A percentile compares a stretch with the other conserved stretches of the same genome.
phyloP scores from a whole-genome alignment of 2,329 filamentous ascomycete species.

The Botryotinia narcissicola region DNA sequence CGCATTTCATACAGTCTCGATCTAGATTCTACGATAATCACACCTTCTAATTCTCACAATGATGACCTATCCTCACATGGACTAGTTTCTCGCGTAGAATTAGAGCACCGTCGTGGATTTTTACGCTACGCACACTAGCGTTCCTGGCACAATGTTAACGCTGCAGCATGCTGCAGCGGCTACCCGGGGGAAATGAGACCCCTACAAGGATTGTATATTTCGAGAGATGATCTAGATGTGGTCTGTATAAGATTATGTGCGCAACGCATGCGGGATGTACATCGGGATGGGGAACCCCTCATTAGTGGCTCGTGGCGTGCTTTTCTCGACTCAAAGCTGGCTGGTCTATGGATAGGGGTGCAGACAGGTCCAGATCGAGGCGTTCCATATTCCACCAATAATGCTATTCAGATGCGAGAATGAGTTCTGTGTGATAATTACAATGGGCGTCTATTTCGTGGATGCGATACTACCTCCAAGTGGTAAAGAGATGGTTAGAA shows the following conservation, averaged over 20 bases:
- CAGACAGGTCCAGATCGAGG: background rate
- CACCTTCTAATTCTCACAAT: background rate
- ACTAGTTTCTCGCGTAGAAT: background rate
- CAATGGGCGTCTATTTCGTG: background rate
- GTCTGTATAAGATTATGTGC: background rate
- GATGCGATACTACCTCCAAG: background rate
- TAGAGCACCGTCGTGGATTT: background rate
- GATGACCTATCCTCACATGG: background rate
- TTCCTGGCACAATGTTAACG: background rate
- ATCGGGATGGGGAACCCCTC: background rate
- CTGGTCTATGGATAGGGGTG: background rate
- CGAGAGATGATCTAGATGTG: background rate
- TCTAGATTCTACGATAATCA: background rate
- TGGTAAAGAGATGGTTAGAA: background rate
- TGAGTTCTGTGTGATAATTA: background rate
- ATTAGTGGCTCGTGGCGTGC: background rate
- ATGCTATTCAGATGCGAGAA: background rate
- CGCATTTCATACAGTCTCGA: background rate
- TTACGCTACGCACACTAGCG: background rate
- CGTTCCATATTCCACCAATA: background rate
- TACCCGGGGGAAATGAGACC: background rate
- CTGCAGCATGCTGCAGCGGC: background rate
- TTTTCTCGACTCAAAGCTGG: background rate
- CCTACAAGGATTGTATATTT: background rate
- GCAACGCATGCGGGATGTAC: background rate